Percentiles rank a stretch among this genome's conserved stretches.
phyloP scores from a whole-genome alignment of 106 monocot species.

The Phalaenopsis equestris region DNA sequence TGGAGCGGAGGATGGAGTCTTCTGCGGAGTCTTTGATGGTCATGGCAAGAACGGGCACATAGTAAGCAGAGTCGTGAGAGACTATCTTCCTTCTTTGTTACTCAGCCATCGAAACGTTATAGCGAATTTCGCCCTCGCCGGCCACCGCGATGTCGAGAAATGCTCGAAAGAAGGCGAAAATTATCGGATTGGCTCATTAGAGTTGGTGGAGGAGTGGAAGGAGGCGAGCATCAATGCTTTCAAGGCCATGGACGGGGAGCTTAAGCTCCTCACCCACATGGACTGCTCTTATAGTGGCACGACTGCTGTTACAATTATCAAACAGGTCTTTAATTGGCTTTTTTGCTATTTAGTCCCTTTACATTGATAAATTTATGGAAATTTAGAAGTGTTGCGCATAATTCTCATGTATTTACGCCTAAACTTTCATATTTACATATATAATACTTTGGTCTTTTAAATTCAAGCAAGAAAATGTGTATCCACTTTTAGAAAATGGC shows the following conservation, averaged over 20 bases:
- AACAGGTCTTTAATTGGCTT: conserved; percentile 26
- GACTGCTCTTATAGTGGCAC: conserved; percentile 65
- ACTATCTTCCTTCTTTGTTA: conserved; percentile 61
- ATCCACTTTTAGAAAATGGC: too few species aligned
- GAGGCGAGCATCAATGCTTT: conserved; percentile 58
- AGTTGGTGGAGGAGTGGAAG: conserved; percentile 76
- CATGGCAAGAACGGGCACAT: conserved; percentile 73
- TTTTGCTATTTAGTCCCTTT: not conserved
- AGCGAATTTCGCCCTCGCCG: not conserved
- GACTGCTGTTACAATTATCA: conserved; percentile 76
- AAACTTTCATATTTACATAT: too few species aligned
- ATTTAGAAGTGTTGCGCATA: too few species aligned
- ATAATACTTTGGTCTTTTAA: too few species aligned
- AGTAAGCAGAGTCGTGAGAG: conserved; percentile 68
- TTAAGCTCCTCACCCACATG: conserved; percentile 26
- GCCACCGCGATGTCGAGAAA: not conserved
- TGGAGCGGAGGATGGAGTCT: conserved; percentile 60
- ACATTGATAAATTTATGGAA: conserved; percentile 1
- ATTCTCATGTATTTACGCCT: too few species aligned
- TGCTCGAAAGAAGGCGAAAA: conserved; percentile 3
- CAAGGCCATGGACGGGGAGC: conserved; percentile 72
- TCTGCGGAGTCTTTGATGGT: conserved; percentile 91
- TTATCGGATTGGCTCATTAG: conserved; percentile 24
- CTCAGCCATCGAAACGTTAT: conserved; percentile 29
- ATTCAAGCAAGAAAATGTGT: too few species aligned